These are phyloP conservation scores for Floccularia luteovirens DNA, from an alignment of 768 basidiomycete genomes.

Conservation along the genomic window DNA sequence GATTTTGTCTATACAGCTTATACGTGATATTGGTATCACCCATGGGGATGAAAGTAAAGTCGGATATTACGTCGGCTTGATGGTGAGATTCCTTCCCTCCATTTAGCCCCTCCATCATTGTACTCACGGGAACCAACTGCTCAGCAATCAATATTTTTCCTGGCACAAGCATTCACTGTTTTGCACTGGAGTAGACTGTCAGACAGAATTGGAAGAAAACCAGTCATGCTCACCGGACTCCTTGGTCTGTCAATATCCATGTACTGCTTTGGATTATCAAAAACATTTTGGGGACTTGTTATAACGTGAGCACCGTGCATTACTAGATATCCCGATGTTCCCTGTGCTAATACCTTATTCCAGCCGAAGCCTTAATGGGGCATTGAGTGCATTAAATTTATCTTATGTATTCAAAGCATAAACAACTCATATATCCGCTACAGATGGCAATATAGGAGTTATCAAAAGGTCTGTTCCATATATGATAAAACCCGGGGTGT, in stretches of 20 bases:
- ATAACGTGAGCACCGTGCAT: conserved; percentile 33
- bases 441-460: conserved; percentile 31
- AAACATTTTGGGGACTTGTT: conserved; percentile 46
- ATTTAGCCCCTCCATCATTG: neutral
- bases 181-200: conserved; percentile 62
- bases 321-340: too few relatives aligned
- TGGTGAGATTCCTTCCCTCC: conserved; percentile 45
- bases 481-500: neutral
- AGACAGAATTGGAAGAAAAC: conserved; percentile 53
- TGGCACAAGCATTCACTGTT: conserved; percentile 46
- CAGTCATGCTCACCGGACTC: conserved; percentile 49
- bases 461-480: conserved; percentile 40
- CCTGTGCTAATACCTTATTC: conserved; percentile 1
- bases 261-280: conserved; percentile 55
- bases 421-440: neutral
- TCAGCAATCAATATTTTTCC: conserved; percentile 58
- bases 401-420: conserved; percentile 2
- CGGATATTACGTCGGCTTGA: conserved; percentile 71
- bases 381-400: conserved; percentile 54
- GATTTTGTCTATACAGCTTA: conserved; percentile 31
- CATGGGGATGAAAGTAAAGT: conserved; percentile 64
- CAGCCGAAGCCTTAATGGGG: conserved; percentile 67
- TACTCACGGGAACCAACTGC: too few relatives aligned
- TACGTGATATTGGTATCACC: conserved; percentile 61
- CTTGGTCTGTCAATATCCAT: conserved; percentile 45